Evolutionary conservation across 495 filamentous ascomycete species (phyloP), one percentile per base, ranked within the genome.

Genomic region (Hypoxylon rickii): DNA sequence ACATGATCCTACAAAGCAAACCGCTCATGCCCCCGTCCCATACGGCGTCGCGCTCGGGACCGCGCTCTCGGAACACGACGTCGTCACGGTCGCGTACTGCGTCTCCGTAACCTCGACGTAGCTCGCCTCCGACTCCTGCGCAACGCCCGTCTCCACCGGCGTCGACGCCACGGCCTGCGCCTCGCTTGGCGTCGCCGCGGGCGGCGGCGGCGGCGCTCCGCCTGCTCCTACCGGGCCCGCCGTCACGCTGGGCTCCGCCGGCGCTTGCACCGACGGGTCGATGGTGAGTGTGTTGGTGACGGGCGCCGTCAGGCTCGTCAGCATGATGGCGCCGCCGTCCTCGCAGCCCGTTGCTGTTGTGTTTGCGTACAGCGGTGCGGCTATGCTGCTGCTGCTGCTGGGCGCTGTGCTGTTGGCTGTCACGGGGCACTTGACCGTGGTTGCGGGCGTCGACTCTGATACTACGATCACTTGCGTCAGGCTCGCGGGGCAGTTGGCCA

Each of bases 401-500:
- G 16, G 11, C 15, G 15, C 17, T 1, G 43, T 38, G 20, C 41
- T 15, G 56, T 40, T 54, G 7, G 20, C 24, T 26, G 44, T 39
- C 3, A 52, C 21, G 7, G 66, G 51, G 33, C 65, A 68, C 8
- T 24, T n/a, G 1, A 54, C 39, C 0, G 51, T 44, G 13, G 63
- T 63, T 3, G 39, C 10, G 19, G 45, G 36, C 11, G 44, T 42
- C 11, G 51, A 17, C 21, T 59, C 29, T 10, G 55, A 39, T 7
- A 60, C 47, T 19, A 65, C 55, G 37, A 68, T 52, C 3, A 66
- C 40, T 26, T 66, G 63, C 18, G 63, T 40, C 7, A 68, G 51
- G 34, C 58, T 66, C 2, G 48, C 34, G 2, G 66, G 66, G 42
- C 66, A 68, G 55, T 68, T 63, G 20, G 55, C 34, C 0, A 55